Base-by-base conservation (phyloP, 441 rosid species). In the Geranium incanum region DNA sequence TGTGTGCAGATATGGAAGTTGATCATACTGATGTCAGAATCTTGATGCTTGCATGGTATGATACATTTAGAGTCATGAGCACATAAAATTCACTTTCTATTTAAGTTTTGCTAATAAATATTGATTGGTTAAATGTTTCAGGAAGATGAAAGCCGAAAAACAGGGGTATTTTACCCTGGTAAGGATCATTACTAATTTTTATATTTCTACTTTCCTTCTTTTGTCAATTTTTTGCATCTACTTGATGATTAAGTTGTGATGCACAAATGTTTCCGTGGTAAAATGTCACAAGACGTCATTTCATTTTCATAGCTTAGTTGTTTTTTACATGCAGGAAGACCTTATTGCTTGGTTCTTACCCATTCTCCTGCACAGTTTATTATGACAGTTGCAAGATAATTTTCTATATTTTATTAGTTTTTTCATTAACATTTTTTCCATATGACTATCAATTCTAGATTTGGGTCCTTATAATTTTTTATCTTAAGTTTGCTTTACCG, bases 1-100 rank as follows among this genome's bases (percentile, higher is more conserved):
- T 94, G 23, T 94, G 99, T 82, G 86, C 89, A 43, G 88, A 92
- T 80, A 72, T 92, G 85, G 90, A 94, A 77, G 95, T 92, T 50
- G 85, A 85, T 78, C 93, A 90, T 78, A 90, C 97, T 21, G 97
- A 94, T 82, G 90, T 92, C 77, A 85, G 97, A 78, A 86, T 94
- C 84, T 84, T 94, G 86, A 90, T 94, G 97, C 90, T 94, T 75
- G 99, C 99, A 75, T 94, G 99, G 97, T 94, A 83, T 80, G 89
- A 78, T 66, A 33, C 52, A 65, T 65, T 36, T 50, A 62, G 66
- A 52, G 23, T 74, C 13, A 43, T 55, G 63, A 21, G 28, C 65
- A 6, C 0, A 43, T 37, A 2, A 18, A 21, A 23, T 70, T 70
- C 70, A 37, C 33, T 67, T 45, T 21, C 60, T 12, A 68, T 4